Evolutionary conservation across 306 rosid genomes (phyloP), one percentile per base, ranked within the genome.

Genomic region (Luffa aegyptiaca): DNA sequence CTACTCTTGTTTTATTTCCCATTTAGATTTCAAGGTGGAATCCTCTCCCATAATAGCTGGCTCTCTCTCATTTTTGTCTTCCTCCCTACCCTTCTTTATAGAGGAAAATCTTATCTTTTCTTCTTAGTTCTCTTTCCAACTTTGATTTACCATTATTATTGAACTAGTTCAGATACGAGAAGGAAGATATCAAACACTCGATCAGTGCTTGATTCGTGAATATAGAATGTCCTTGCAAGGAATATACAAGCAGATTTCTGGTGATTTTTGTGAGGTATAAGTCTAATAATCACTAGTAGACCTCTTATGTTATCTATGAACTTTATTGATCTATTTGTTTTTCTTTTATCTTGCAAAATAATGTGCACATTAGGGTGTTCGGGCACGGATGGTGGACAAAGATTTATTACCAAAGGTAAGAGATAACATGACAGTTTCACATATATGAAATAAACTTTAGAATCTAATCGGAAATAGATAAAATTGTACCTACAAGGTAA

Each of bases 201-300:
- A 92, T 83, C 93, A 91, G 80, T 95, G 98, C 84, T 84, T 92
- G 87, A 83, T 82, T 17, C 97, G 96, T 35, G 98, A 95, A 82
- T 92, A 92, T 84, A 84, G 83, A 56, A 92, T 95, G 98, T 83
- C 97, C 70, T 78, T 95, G 36, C 93, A 88, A 83, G 97, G 81
- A 64, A 62, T 88, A 52, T 85, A 87, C 64, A 83, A 79, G 87
- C 82, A 84, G 82, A 74, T 92, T 77, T 92, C 97, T 6, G 82
- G 89, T 31, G 97, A 95, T 90, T 92, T 91, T 80, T 80, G 88
- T 64, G 98, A 95, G 97, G 98, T 95, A 89, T 20, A 53, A 78
- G 2, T 8, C 10, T 80, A 3, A 51, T 33, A 41, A 68, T 37
- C 57, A 46, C 6, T 48, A 72, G 35, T n/a, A 70, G 9, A 20